A percentile compares a stretch with the other conserved stretches of the same genome.
These are phyloP conservation scores for Incumbomyces delicatus DNA, from an alignment of 2,329 filamentous ascomycete genomes.

Conservation along the genomic window DNA sequence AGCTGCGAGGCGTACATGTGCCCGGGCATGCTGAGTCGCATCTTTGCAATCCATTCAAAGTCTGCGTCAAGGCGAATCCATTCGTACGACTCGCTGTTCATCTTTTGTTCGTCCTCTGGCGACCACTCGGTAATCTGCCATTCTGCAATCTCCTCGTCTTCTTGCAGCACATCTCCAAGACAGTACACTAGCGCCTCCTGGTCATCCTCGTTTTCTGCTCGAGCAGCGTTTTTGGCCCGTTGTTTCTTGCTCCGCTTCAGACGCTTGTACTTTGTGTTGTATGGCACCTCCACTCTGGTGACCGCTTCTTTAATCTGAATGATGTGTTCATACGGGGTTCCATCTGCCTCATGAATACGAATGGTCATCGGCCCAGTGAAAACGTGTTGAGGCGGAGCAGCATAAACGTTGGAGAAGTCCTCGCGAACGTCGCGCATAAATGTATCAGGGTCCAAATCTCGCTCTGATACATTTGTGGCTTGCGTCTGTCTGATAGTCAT, in stretches of 20 bases:
- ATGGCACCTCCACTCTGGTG: slow-evolving; percentile 86
- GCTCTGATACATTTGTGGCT: slow-evolving; percentile 44
- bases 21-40: slow-evolving; percentile 66
- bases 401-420: slow-evolving; percentile 57
- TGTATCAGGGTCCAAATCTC: slow-evolving; percentile 57
- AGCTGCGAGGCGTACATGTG: slow-evolving; percentile 98
- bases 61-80: slow-evolving; percentile 98
- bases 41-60: slow-evolving; percentile 80
- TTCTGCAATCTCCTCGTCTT: slow-evolving; percentile 66
- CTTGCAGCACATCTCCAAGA: slow-evolving; percentile 80
- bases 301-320: slow-evolving; percentile 84
- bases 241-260: slow-evolving; percentile 78
- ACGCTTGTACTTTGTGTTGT: slow-evolving; percentile 98
- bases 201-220: slow-evolving; percentile 53
- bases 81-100: slow-evolving; percentile 95
- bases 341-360: slow-evolving; percentile 93
- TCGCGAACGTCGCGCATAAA: slow-evolving; percentile 84
- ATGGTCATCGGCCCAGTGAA: slow-evolving; percentile 98
- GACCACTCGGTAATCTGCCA: slow-evolving; percentile 89
- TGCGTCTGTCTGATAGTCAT: slow-evolving; percentile 77
- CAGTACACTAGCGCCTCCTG: slow-evolving; percentile 83
- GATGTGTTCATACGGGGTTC: slow-evolving; percentile 96
- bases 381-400: slow-evolving; percentile 61
- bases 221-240: slow-evolving; percentile 63
- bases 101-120: slow-evolving; percentile 73